Percentiles rank a stretch among this genome's conserved stretches.
Evolutionary conservation across 306 rosid genomes (phyloP).

Genomic region (Quercus agrifolia): DNA sequence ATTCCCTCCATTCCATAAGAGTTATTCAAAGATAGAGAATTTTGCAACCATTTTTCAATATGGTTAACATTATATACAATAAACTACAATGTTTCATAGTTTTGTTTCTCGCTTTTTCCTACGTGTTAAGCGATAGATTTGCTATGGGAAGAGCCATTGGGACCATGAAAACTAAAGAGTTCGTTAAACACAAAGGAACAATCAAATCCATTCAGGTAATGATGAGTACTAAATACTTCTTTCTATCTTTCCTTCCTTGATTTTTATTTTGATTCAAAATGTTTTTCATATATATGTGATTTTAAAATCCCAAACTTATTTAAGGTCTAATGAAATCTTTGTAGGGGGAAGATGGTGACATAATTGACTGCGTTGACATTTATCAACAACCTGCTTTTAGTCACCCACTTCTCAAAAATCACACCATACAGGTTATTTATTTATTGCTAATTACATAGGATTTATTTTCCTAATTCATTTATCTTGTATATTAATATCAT

Average conservation of each 20-base stretch:
- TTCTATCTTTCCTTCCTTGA: too few species aligned
- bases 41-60: not conserved
- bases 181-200: not conserved
- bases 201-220: not conserved
- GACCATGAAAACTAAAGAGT: not conserved
- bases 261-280: not conserved
- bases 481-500: too few species aligned
- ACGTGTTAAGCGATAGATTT: not conserved
- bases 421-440: slow-evolving; percentile 18
- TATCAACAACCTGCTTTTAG: slow-evolving; percentile 23
- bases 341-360: slow-evolving; percentile 16
- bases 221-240: not conserved
- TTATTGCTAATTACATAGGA: not conserved
- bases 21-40: not conserved
- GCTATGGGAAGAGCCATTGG: not conserved
- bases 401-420: slow-evolving; percentile 29
- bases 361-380: slow-evolving; percentile 29
- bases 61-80: not conserved
- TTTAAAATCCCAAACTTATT: too few species aligned
- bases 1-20: not conserved
- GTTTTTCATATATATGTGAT: too few species aligned
- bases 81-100: not conserved
- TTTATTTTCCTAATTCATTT: not conserved
- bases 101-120: not conserved
- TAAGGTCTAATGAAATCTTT: not conserved